Evolutionary conservation across 2,329 filamentous ascomycete genomes (phyloP).

Genomic region (Microascus cirrosus): DNA sequence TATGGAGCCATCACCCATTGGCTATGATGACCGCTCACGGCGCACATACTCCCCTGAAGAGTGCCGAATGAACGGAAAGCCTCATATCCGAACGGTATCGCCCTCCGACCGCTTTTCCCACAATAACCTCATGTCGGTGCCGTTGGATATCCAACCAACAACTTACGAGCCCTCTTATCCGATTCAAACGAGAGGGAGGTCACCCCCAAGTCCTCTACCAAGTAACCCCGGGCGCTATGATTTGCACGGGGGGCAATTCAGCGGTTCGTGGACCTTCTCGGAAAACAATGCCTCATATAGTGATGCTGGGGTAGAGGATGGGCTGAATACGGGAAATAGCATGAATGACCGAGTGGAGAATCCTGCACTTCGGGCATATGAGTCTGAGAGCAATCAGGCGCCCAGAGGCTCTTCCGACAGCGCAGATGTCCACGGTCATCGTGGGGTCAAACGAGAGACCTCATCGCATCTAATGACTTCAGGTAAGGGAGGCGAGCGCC

Average conservation of each 20-base stretch:
- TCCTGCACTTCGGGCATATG: background rate
- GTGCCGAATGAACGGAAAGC: constrained; percentile 2
- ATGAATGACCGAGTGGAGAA: background rate
- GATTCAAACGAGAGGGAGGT: constrained; percentile 5
- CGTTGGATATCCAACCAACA: constrained; percentile 1
- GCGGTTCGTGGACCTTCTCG: background rate
- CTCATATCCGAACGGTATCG: constrained; percentile 13
- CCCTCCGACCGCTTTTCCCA: constrained; percentile 10
- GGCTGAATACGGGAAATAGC: background rate
- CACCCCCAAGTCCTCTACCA: constrained; percentile 8
- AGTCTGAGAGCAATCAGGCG: background rate
- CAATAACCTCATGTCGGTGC: constrained; percentile 1
- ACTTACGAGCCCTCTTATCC: constrained; percentile 6
- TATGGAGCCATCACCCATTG: background rate
- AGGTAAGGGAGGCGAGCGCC: background rate
- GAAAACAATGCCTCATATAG: constrained; percentile 1
- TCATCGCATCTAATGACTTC: background rate
- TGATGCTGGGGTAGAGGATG: background rate
- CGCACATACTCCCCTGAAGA: constrained; percentile 8
- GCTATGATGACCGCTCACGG: background rate
- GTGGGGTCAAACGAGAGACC: background rate
- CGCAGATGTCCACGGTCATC: background rate
- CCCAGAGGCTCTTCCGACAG: background rate
- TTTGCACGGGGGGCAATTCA: background rate
- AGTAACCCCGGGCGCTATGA: constrained; percentile 2